Evolutionary conservation across 768 basidiomycete species (phyloP).

Genomic region (Boletus rubescentipes): DNA sequence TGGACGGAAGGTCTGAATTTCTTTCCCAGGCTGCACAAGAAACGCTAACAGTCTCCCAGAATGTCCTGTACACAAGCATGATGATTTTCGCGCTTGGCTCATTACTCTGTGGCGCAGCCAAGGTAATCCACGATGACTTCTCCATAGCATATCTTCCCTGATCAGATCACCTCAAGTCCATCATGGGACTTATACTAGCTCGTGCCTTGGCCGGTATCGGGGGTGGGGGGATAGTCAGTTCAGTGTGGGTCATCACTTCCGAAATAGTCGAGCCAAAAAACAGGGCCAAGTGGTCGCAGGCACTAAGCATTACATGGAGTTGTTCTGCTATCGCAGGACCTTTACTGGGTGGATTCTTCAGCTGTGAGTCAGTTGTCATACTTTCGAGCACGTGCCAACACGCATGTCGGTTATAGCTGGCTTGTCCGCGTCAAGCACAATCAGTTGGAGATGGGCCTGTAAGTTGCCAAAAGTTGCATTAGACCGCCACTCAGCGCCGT

Average conservation of each 20-base stretch:
- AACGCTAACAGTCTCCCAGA: conserved; percentile 39
- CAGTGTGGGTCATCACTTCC: conserved; percentile 84
- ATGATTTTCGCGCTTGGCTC: conserved; percentile 74
- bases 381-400: conserved; percentile 16
- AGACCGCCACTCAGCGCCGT: conserved; percentile 17
- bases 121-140: conserved; percentile 42
- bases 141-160: conserved; percentile 17
- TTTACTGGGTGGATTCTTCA: conserved; percentile 79
- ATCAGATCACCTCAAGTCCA: conserved; percentile 29
- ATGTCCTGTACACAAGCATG: conserved; percentile 71
- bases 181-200: conserved; percentile 65
- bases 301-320: conserved; percentile 82
- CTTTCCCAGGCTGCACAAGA: conserved; percentile 4
- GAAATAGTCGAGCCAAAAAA: conserved; percentile 73
- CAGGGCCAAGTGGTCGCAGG: conserved; percentile 83
- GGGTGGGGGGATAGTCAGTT: conserved; percentile 83
- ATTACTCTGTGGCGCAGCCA: conserved; percentile 72
- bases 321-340: conserved; percentile 85
- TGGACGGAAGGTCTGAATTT: conserved; percentile 65
- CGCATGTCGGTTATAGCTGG: conserved; percentile 29
- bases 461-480: conserved; percentile 34
- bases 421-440: conserved; percentile 13
- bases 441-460: conserved; percentile 89
- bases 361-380: conserved; percentile 46
- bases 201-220: conserved; percentile 72